phyloP scores from a whole-genome alignment of 345 rosid genomes.

The Eutrema japonicum region DNA sequence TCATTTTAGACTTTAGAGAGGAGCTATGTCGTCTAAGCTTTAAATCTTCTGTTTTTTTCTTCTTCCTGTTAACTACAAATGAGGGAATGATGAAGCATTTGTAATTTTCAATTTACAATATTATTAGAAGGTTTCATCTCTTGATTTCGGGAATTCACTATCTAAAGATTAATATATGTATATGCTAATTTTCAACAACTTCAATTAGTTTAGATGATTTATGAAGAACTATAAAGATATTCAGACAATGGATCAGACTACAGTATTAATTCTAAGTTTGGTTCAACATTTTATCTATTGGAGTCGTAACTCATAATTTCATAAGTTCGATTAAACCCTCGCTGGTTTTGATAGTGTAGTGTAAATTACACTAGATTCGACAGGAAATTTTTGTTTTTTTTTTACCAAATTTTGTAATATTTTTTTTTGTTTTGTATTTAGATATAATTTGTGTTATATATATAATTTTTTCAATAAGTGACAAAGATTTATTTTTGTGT shows the following conservation, averaged over 20 bases:
- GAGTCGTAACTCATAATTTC: neutral
- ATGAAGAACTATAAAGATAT: neutral
- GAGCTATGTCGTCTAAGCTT: too few species aligned
- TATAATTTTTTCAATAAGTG: too few species aligned
- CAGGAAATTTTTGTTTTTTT: too few species aligned
- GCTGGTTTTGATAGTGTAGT: neutral
- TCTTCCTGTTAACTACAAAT: too few species aligned
- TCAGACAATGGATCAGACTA: neutral
- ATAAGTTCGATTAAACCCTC: neutral
- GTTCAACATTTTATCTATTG: neutral
- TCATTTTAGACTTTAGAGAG: too few species aligned
- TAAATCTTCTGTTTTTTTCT: too few species aligned
- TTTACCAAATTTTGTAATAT: too few species aligned
- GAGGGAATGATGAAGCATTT: neutral
- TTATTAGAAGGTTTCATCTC: neutral
- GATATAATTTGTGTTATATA: too few species aligned
- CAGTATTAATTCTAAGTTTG: neutral
- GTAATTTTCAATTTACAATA: neutral
- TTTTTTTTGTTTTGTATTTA: too few species aligned
- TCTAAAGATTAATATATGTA: neutral
- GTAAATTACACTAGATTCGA: slow-evolving; percentile 1
- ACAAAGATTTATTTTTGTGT: too few species aligned
- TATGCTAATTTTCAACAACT: neutral
- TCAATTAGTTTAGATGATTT: neutral
- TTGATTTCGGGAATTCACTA: neutral